Evolutionary conservation across 2,329 filamentous ascomycete genomes (phyloP), one percentile per base, ranked within the genome.

Genomic region (Leptographium wingfieldii): DNA sequence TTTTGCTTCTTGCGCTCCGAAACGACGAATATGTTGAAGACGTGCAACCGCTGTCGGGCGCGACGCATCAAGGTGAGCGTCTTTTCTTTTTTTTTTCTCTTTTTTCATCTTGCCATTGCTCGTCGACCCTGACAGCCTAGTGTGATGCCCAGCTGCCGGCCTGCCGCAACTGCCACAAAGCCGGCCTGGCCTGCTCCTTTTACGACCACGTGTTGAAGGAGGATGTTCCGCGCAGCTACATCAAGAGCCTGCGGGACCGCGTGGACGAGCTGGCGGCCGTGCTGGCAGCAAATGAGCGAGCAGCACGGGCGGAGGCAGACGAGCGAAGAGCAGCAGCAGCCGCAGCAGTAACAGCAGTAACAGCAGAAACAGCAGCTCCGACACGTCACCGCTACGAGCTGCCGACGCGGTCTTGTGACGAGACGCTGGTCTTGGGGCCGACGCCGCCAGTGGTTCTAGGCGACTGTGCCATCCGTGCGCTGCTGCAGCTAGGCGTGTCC

Each of bases 141-240:
- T 58, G 56, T 33, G 56, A 58, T 19, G 56, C 56, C 3, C 48
- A 58, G 48, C 49, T 58, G 14, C 56, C 56, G 19, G 56, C 56
- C 33, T 58, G 56, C 25, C 56, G 56, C 48, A 58, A 49, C 48
- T 58, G 56, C 56, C 56, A 58, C 56, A 52, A 53, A 10, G 56
- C 56, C 33, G 56, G 48, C 6, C 48, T 58, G 22, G 22, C 56
- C 22, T 58, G 56, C 12, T 31, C 56, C 5, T 58, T 58, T 53
- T 53, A 58, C 48, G 56, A 58, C 48, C 56, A 58, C 22, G 56
- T 58, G 31, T 33, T 58, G 22, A 33, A 49, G 29, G 29, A 58
- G 10, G 56, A 58, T 9, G 25, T 58, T 1, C 48, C 56, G 22
- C 56, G 56, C 56, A 58, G 56, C 56, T 58, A 58, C 48, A 58